Conservation (phyloP, 1,284 basidiomycete genomes). For the Salmacisia buchloeana region DNA sequence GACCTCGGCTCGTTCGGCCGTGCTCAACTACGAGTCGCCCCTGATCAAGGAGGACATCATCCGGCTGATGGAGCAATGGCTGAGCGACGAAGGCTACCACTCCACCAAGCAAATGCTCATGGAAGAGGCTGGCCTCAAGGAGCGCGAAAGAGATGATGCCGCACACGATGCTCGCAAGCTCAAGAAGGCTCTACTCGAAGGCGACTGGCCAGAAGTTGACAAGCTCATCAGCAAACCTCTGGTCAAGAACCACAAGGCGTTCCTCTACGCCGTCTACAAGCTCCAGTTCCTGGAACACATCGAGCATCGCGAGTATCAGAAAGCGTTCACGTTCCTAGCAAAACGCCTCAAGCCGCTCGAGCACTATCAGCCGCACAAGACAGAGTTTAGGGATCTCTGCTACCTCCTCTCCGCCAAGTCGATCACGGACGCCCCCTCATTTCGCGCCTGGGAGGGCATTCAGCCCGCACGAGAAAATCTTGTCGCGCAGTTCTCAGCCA, state of each 20-base stretch:
- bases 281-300: constrained; percentile 55
- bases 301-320: constrained; percentile 53
- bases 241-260: constrained; percentile 54
- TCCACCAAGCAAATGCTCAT: constrained; percentile 51
- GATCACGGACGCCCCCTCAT: constrained; percentile 55
- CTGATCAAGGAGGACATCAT: constrained; percentile 40
- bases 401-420: constrained; percentile 53
- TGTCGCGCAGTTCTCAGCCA: constrained; percentile 43
- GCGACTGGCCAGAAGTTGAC: constrained; percentile 54
- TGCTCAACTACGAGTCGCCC: constrained; percentile 37
- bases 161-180: constrained; percentile 51
- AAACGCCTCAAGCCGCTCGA: constrained; percentile 56
- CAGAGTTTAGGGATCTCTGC: constrained; percentile 55
- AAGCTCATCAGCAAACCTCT: constrained; percentile 51
- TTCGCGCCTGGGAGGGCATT: constrained; percentile 55
- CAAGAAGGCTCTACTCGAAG: constrained; percentile 53
- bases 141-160: constrained; percentile 43
- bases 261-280: constrained; percentile 52
- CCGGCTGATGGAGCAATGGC: constrained; percentile 52
- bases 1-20: constrained; percentile 28
- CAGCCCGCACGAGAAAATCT: constrained; percentile 52
- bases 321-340: constrained; percentile 55
- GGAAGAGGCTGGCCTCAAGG: constrained; percentile 50
- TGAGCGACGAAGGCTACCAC: constrained; percentile 51
- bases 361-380: constrained; percentile 55